Percentiles rank a stretch among this genome's conserved stretches.
Conservation (phyloP, 2,329 filamentous ascomycete species). For the Pochonia chlamydosporia region DNA sequence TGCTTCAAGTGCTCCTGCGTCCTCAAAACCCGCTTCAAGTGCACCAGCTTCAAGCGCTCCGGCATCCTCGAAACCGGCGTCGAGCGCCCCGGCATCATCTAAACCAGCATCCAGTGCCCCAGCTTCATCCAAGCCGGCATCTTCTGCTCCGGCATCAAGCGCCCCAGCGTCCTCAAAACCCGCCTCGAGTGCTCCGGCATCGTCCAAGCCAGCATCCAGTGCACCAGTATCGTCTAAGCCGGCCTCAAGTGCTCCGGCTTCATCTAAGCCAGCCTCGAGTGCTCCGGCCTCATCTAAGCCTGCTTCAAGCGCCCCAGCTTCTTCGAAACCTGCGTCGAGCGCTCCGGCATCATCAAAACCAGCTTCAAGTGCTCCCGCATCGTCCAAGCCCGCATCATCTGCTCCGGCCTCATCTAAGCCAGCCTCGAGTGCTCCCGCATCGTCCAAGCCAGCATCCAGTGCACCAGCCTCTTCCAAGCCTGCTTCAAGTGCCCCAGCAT, state of each 20-base stretch:
- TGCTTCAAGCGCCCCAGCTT: too few species aligned
- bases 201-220: not conserved
- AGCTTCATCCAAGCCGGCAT: not conserved
- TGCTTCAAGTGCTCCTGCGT: not conserved
- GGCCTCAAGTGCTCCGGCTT: not conserved
- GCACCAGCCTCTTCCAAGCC: not conserved
- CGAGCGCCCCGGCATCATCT: not conserved
- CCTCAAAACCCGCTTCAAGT: too few species aligned
- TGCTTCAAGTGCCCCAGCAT: not conserved
- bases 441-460: not conserved
- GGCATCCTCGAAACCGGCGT: not conserved
- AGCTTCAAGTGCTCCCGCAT: not conserved
- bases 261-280: too few species aligned
- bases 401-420: not conserved
- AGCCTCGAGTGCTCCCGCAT: not conserved
- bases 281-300: too few species aligned
- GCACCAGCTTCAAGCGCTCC: not conserved
- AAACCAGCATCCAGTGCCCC: not conserved
- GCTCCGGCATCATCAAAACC: too few species aligned
- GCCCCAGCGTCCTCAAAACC: too few species aligned
- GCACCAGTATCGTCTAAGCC: not conserved
- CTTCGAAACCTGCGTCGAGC: too few species aligned
- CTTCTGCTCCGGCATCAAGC: not conserved
- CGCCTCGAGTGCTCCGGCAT: not conserved
- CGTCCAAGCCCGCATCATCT: not conserved